A percentile compares a stretch with the other conserved stretches of the same genome.
These are phyloP conservation scores for Penicillium lagena DNA, from an alignment of 495 filamentous ascomycete genomes.

Conservation along the genomic window DNA sequence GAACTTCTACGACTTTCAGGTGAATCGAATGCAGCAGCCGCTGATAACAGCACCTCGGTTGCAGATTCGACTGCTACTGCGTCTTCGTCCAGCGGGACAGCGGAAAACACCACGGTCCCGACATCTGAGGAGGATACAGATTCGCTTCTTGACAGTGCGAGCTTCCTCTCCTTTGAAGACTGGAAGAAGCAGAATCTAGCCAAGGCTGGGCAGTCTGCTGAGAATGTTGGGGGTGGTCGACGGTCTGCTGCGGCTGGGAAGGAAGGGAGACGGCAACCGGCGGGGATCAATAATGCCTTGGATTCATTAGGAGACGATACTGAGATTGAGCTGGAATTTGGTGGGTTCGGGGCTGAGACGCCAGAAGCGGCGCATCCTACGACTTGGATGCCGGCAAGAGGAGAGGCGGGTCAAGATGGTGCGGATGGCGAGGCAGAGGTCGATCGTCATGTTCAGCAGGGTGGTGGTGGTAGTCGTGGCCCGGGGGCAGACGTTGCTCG, in stretches of 20 bases:
- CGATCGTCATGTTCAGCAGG: conserved; percentile 10
- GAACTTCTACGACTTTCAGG: background rate
- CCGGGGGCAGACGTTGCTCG: conserved; percentile 43
- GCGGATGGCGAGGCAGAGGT: conserved; percentile 15
- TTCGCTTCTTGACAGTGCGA: conserved; percentile 69
- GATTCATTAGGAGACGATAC: conserved; percentile 79
- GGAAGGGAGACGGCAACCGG: conserved; percentile 41
- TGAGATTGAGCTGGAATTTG: conserved; percentile 89
- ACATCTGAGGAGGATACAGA: conserved; percentile 40
- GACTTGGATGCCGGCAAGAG: conserved; percentile 31
- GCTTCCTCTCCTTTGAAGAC: conserved; percentile 96
- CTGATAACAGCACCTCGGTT: conserved; percentile 2
- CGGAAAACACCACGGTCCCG: conserved; percentile 1
- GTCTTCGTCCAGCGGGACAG: background rate
- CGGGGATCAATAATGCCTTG: conserved; percentile 55
- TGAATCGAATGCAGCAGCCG: background rate
- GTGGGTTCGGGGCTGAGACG: conserved; percentile 51
- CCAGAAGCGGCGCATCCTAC: conserved; percentile 30
- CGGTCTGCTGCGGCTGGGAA: conserved; percentile 30
- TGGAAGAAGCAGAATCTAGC: conserved; percentile 95
- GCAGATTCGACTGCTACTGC: conserved; percentile 1
- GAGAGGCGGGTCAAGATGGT: conserved; percentile 19
- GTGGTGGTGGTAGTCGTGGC: conserved; percentile 19
- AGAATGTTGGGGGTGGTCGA: conserved; percentile 53
- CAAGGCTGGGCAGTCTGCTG: conserved; percentile 75